phyloP scores from a whole-genome alignment of 2,329 filamentous ascomycete genomes.

The Alternaria sp. region DNA sequence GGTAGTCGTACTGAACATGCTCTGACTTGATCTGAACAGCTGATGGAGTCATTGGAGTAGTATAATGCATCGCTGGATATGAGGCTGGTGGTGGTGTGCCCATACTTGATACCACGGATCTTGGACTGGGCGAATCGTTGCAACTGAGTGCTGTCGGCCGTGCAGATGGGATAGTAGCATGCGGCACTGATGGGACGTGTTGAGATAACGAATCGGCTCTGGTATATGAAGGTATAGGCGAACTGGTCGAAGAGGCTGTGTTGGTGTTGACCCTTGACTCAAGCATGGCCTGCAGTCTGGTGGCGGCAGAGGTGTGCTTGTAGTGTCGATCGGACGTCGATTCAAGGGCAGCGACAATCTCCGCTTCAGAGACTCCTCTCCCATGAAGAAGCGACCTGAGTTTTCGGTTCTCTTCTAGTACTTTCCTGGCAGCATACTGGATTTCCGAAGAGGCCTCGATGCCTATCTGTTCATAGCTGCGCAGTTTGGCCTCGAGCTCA shows the following conservation, averaged over 20 bases:
- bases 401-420: slow-evolving; percentile 72
- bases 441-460: slow-evolving; percentile 74
- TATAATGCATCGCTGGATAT: slow-evolving; percentile 29
- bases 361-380: slow-evolving; percentile 63
- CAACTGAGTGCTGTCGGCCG: slow-evolving; percentile 31
- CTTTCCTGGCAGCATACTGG: slow-evolving; percentile 70
- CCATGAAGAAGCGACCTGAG: slow-evolving; percentile 65
- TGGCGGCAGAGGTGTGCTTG: slow-evolving; percentile 37
- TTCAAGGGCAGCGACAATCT: slow-evolving; percentile 52
- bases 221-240: slow-evolving; percentile 18
- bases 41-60: slow-evolving; percentile 25
- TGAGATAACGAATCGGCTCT: slow-evolving; percentile 22
- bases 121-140: slow-evolving; percentile 38
- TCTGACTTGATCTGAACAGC: slow-evolving; percentile 35
- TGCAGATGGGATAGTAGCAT: slow-evolving; percentile 29
- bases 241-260: slow-evolving; percentile 25
- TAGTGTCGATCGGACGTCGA: slow-evolving; percentile 28
- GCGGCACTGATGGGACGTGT: slow-evolving; percentile 26
- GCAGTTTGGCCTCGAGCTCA: slow-evolving; percentile 70
- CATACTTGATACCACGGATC: slow-evolving; percentile 41
- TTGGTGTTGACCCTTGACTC: slow-evolving; percentile 36
- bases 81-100: slow-evolving; percentile 37
- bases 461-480: slow-evolving; percentile 68
- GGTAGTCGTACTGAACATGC: slow-evolving; percentile 28
- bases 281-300: slow-evolving; percentile 40